These are phyloP conservation scores for Aurifilum marmelostoma DNA, from an alignment of 2,329 filamentous ascomycete genomes.

Conservation along the genomic window DNA sequence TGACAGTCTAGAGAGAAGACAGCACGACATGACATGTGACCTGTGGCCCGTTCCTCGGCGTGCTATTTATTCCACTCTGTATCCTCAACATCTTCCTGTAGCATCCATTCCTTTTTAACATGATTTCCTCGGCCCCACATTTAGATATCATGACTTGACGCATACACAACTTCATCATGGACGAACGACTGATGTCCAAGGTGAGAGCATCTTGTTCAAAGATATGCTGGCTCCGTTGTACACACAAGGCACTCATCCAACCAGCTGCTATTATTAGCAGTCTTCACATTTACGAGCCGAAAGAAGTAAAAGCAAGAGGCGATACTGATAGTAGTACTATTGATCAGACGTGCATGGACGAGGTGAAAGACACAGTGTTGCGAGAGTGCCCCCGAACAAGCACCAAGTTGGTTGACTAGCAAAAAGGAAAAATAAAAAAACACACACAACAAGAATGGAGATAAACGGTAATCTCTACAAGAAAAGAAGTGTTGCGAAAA, in stretches of 20 bases:
- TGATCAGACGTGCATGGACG: not conserved
- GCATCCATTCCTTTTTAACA: too few species aligned
- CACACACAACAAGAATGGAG: not conserved
- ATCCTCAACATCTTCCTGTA: not conserved
- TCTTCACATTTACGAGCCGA: not conserved
- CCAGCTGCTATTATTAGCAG: not conserved
- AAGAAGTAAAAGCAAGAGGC: too few species aligned
- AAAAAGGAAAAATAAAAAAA: not conserved
- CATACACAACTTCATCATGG: too few species aligned
- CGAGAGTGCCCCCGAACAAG: too few species aligned
- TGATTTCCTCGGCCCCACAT: too few species aligned
- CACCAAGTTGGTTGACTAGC: not conserved
- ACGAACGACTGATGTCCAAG: too few species aligned
- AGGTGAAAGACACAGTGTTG: not conserved
- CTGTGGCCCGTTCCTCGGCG: not conserved
- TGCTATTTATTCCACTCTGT: too few species aligned
- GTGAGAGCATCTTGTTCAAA: not conserved
- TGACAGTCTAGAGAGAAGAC: not conserved
- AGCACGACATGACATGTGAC: not conserved
- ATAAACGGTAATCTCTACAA: slow-evolving; percentile 18
- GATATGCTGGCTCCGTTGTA: not conserved
- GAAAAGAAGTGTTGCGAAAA: slow-evolving; percentile 18
- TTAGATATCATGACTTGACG: too few species aligned
- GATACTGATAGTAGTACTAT: not conserved
- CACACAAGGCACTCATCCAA: not conserved